A percentile compares a stretch with the other conserved stretches of the same genome.
Evolutionary conservation across 2,329 filamentous ascomycete species (phyloP).

Genomic region (Hymenoscyphus scutula): DNA sequence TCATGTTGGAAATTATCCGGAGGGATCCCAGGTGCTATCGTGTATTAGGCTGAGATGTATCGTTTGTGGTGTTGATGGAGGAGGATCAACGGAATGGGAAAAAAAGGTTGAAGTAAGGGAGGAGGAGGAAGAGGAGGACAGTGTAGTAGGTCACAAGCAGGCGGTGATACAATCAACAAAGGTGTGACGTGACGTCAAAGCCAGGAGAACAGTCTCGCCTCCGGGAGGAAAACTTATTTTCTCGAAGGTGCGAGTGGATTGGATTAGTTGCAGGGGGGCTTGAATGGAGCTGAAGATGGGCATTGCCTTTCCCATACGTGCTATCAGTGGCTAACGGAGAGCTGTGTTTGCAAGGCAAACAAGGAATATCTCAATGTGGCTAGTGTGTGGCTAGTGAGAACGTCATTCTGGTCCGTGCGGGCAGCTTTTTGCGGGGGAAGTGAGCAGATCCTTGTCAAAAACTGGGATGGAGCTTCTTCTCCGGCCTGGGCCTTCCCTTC

Average conservation of each 20-base stretch:
- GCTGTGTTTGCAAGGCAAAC: not conserved
- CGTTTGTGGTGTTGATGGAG: not conserved
- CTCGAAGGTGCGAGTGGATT: not conserved
- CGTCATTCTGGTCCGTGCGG: not conserved
- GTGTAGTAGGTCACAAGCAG: not conserved
- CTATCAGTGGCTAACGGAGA: not conserved
- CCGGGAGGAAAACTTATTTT: not conserved
- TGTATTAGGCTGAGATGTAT: not conserved
- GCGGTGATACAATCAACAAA: constrained; percentile 1
- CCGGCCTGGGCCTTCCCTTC: not conserved
- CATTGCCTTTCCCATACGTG: not conserved
- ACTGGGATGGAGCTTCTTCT: constrained; percentile 4
- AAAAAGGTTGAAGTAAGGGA: not conserved
- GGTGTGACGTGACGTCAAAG: not conserved
- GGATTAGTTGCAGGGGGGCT: not conserved
- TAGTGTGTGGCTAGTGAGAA: not conserved
- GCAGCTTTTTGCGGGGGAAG: not conserved
- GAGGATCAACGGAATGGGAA: not conserved
- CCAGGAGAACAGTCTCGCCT: not conserved
- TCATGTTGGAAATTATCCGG: constrained; percentile 57
- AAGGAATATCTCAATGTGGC: not conserved
- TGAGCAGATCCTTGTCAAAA: not conserved
- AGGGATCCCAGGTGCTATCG: not conserved
- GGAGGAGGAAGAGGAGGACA: too few relatives aligned
- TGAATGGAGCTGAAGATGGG: not conserved